phyloP scores from a whole-genome alignment of 768 basidiomycete species.

The Sporobolomyces pararoseus region DNA sequence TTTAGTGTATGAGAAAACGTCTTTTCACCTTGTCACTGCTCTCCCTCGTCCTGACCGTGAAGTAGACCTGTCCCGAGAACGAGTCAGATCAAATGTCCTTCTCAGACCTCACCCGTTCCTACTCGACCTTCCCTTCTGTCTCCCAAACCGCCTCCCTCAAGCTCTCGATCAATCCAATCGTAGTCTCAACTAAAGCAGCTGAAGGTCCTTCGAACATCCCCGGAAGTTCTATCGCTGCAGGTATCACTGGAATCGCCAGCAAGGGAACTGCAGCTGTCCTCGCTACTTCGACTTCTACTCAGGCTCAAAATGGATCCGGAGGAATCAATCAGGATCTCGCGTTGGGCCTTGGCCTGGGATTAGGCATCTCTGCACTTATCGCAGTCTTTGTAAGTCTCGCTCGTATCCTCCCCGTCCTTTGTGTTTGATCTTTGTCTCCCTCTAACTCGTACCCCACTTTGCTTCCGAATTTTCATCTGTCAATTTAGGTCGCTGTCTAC shows the following conservation, averaged over 20 bases:
- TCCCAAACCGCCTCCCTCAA: not conserved
- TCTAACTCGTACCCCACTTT: not conserved
- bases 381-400: slow-evolving; percentile 2
- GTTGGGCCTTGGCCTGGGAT: slow-evolving; percentile 15
- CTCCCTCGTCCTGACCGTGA: not conserved
- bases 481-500: slow-evolving; percentile 13
- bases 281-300: not conserved
- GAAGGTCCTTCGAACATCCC: slow-evolving; percentile 18
- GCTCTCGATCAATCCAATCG: not conserved
- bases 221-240: slow-evolving; percentile 10
- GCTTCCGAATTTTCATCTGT: too few species aligned
- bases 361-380: slow-evolving; percentile 1
- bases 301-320: not conserved
- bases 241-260: not conserved
- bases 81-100: not conserved
- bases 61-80: too few species aligned
- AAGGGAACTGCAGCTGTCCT: not conserved
- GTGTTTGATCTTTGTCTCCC: too few species aligned
- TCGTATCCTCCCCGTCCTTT: not conserved
- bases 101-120: slow-evolving; percentile 13
- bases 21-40: not conserved
- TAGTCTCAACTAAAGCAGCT: not conserved
- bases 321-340: slow-evolving; percentile 3
- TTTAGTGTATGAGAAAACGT: too few species aligned
- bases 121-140: slow-evolving; percentile 13